Conservation (phyloP, 2,329 filamentous ascomycete species). For the Nemania sp. region DNA sequence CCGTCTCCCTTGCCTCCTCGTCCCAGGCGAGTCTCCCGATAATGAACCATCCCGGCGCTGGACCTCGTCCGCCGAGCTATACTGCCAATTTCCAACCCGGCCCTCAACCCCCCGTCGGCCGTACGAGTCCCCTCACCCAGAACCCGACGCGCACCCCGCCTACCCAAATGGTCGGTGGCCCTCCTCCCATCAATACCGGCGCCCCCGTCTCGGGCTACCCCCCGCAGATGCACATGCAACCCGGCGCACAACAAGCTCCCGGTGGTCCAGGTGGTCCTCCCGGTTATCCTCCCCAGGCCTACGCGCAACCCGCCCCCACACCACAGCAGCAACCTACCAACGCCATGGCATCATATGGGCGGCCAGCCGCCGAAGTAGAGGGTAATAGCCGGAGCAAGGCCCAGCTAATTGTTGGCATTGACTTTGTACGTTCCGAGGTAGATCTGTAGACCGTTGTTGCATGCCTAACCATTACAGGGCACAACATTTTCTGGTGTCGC, state of each 20-base stretch:
- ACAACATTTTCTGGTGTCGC: conserved; percentile 98
- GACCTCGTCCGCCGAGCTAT: conserved; percentile 74
- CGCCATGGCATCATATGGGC: conserved; percentile 57
- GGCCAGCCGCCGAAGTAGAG: conserved; percentile 79
- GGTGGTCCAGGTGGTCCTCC: conserved; percentile 58
- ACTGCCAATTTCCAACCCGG: conserved; percentile 65
- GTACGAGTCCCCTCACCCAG: conserved; percentile 64
- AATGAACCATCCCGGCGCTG: conserved; percentile 73
- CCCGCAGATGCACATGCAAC: conserved; percentile 62
- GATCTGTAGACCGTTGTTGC: not conserved
- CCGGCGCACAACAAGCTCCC: conserved; percentile 55
- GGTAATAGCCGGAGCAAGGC: conserved; percentile 91
- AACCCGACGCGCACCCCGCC: conserved; percentile 67
- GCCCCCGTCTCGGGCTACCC: conserved; percentile 70
- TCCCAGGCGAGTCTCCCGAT: conserved; percentile 64
- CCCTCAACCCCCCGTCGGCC: conserved; percentile 62
- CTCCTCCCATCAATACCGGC: conserved; percentile 75
- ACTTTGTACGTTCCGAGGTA: conserved; percentile 77
- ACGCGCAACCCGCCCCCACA: conserved; percentile 59
- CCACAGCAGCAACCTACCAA: conserved; percentile 53
- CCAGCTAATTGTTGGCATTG: conserved; percentile 97
- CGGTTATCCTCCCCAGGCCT: conserved; percentile 56
- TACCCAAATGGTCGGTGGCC: conserved; percentile 71
- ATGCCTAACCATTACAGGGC: conserved; percentile 70
- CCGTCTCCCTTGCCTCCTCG: conserved; percentile 61